Evolutionary conservation across 2,329 filamentous ascomycete genomes (phyloP).

Genomic region (Nothophaeocryptopus gaeumannii): DNA sequence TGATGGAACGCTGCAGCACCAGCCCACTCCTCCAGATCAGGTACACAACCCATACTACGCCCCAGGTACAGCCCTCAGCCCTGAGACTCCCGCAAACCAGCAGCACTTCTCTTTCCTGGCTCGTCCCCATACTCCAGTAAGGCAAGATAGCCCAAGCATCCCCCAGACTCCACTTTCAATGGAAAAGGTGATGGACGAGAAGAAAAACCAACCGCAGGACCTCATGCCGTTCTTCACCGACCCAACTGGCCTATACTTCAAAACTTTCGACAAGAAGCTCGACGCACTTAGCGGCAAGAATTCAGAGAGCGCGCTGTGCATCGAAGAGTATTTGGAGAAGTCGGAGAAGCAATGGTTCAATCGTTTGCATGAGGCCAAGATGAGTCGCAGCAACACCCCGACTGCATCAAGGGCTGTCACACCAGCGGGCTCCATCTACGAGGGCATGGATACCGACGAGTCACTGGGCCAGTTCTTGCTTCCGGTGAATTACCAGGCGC

Average conservation of each 20-base stretch:
- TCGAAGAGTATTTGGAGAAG: slow-evolving; percentile 63
- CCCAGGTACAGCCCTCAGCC: slow-evolving; percentile 20
- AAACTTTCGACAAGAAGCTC: slow-evolving; percentile 57
- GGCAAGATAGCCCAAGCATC: slow-evolving; percentile 23
- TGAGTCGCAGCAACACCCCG: slow-evolving; percentile 48
- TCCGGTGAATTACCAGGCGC: slow-evolving; percentile 55
- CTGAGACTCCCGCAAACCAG: slow-evolving; percentile 22
- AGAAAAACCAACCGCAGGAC: slow-evolving; percentile 62
- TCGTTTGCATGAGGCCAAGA: slow-evolving; percentile 56
- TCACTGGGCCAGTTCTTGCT: slow-evolving; percentile 54
- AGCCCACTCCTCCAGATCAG: slow-evolving; percentile 12
- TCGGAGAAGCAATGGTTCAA: slow-evolving; percentile 67
- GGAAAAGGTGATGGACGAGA: slow-evolving; percentile 58
- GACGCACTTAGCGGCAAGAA: slow-evolving; percentile 55
- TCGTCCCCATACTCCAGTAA: slow-evolving; percentile 28
- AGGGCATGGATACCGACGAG: slow-evolving; percentile 40
- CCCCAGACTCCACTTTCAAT: slow-evolving; percentile 48
- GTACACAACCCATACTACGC: slow-evolving; percentile 25
- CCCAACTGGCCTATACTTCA: slow-evolving; percentile 60
- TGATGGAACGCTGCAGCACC: slow-evolving; percentile 26
- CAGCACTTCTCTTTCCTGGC: slow-evolving; percentile 29
- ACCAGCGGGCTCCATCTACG: slow-evolving; percentile 43
- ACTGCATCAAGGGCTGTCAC: slow-evolving; percentile 31
- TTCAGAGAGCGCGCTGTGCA: slow-evolving; percentile 59
- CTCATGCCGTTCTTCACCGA: slow-evolving; percentile 68